A percentile compares a stretch with the other conserved stretches of the same genome.
Conservation (phyloP, 2,329 filamentous ascomycete species). For the Penicillium sclerotiorum region DNA sequence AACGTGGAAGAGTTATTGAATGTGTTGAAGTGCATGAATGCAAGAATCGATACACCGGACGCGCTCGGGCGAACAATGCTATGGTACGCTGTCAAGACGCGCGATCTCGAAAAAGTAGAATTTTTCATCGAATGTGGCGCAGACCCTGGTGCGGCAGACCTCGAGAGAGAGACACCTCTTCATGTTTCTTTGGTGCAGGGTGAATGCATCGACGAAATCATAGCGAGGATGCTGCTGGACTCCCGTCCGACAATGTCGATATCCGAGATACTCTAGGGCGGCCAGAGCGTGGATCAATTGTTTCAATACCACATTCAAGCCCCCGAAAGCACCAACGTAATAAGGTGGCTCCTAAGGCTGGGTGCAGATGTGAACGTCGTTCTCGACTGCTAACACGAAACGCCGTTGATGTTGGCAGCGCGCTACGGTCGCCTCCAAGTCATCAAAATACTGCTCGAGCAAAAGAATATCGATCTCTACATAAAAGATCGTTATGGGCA, state of each 20-base stretch:
- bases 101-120: constrained; percentile 3
- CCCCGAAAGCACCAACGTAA: not conserved
- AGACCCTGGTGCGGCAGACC: constrained; percentile 1
- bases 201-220: not conserved
- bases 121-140: constrained; percentile 5
- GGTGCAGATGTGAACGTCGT: constrained; percentile 4
- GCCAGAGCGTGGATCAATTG: constrained; percentile 3
- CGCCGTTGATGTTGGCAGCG: not conserved
- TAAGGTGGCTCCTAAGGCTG: constrained; percentile 1
- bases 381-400: constrained; percentile 1
- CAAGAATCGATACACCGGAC: not conserved
- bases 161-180: not conserved
- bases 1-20: not conserved
- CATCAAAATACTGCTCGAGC: constrained; percentile 4
- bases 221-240: constrained; percentile 1
- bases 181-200: constrained; percentile 4
- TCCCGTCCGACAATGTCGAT: not conserved
- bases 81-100: constrained; percentile 2
- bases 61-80: constrained; percentile 3
- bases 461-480: constrained; percentile 3
- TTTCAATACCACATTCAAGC: constrained; percentile 1
- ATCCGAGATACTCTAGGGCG: not conserved
- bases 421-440: not conserved
- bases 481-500: constrained; percentile 2
- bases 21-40: not conserved